Evolutionary conservation across 208 protist species (phyloP).

Genomic region (Naegleria lovaniensis): DNA sequence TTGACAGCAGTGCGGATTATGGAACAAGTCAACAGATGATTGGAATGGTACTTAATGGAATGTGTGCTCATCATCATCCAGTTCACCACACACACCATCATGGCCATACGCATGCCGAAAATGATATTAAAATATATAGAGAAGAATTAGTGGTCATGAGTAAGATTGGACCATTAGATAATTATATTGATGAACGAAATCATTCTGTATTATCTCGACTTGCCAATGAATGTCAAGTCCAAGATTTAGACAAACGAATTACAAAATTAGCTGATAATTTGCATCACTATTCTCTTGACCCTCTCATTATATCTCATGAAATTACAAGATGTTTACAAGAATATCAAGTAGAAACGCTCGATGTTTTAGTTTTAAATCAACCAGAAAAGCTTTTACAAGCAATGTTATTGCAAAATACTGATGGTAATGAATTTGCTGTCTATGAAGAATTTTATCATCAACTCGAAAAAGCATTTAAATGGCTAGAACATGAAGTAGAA

Average conservation of each 20-base stretch:
- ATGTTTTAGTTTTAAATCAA: not conserved
- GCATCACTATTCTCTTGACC: not conserved
- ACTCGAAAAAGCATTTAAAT: not conserved
- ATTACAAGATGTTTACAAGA: not conserved
- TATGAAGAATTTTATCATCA: not conserved
- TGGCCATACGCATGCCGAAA: not conserved
- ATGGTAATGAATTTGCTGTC: not conserved
- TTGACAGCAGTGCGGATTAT: not conserved
- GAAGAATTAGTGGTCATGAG: not conserved
- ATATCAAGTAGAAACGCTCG: not conserved
- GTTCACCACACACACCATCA: not conserved
- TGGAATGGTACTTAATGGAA: constrained; percentile 6
- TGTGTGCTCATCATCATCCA: not conserved
- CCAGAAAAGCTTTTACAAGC: not conserved
- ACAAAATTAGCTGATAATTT: not conserved
- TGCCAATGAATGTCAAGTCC: not conserved
- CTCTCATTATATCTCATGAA: not conserved
- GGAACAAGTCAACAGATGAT: not conserved
- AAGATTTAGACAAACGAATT: not conserved
- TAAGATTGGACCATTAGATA: not conserved
- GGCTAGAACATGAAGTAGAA: not conserved
- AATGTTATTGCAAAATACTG: not conserved
- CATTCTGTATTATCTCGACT: not conserved
- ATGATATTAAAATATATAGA: not conserved
- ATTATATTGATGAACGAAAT: not conserved